phyloP scores from a whole-genome alignment of 805 yeast species.

The Ogataea paradorogensis region DNA sequence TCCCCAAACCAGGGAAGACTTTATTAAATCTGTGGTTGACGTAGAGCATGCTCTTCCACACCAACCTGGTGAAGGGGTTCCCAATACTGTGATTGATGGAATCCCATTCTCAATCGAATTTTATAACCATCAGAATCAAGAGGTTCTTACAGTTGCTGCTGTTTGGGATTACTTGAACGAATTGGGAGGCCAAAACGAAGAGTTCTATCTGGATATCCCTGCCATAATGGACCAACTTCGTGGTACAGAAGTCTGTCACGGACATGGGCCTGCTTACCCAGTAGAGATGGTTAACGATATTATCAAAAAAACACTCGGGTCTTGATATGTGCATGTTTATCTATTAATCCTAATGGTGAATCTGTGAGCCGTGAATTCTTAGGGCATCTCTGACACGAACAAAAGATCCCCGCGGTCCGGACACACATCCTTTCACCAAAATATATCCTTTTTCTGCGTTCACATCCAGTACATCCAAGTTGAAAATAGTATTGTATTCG shows the following conservation, averaged over 20 bases:
- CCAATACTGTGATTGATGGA: slow-evolving; percentile 10
- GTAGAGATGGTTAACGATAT: slow-evolving; percentile 41
- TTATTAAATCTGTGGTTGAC: slow-evolving; percentile 24
- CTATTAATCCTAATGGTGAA: slow-evolving; percentile 8
- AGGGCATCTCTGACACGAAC: slow-evolving; percentile 80
- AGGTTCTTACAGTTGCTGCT: slow-evolving; percentile 68
- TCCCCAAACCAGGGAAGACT: slow-evolving; percentile 27
- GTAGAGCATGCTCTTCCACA: slow-evolving; percentile 2
- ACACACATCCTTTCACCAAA: slow-evolving; percentile 83
- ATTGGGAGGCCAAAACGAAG: slow-evolving; percentile 46
- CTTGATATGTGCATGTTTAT: slow-evolving; percentile 3
- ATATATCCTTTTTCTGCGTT: slow-evolving; percentile 80
- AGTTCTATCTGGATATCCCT: slow-evolving; percentile 50
- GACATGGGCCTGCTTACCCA: slow-evolving; percentile 70
- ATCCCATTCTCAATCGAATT: slow-evolving; percentile 5
- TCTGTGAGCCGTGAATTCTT: slow-evolving; percentile 37
- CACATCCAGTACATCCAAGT: slow-evolving; percentile 71
- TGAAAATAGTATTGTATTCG: slow-evolving; percentile 67
- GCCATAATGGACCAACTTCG: slow-evolving; percentile 55
- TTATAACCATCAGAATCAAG: slow-evolving; percentile 33
- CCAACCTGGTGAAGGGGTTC: not conserved
- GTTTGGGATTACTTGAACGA: slow-evolving; percentile 76
- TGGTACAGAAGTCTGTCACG: slow-evolving; percentile 76
- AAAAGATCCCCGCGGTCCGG: slow-evolving; percentile 79
- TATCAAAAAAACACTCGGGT: slow-evolving; percentile 18